Evolutionary conservation across 2,329 filamentous ascomycete genomes (phyloP), one percentile per base, ranked within the genome.

Genomic region (Dactylellina sp.): DNA sequence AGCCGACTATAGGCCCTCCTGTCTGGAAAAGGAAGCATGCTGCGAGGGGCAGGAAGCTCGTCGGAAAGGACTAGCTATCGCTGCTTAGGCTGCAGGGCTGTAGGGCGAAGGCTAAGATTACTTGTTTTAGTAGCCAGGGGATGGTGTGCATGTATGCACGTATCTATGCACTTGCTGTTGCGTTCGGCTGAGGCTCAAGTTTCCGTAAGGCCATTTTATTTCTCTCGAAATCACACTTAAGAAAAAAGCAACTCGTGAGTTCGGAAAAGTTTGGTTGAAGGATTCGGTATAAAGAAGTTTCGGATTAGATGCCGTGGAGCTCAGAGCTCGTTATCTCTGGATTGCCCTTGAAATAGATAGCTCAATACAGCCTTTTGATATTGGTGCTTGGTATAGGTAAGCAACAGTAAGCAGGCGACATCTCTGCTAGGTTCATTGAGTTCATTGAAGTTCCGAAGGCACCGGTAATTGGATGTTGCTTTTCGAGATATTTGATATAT

Each of bases 1-100:
- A 14, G n/a, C n/a, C 37, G 37, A 40, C 6, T 40, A 12, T 12
- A 40, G 37, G 37, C 12, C 12, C 32, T 40, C 12, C 37, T 40
- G 14, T 5, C 9, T 4, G 37, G 5, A 40, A 40, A 40, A 3
- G 9, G n/a, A 14, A 40, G 14, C 9, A 40, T 14, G 3, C n/a
- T 4, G 9, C 9, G 37, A 14, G 37, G 37, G 14, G 37, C 37
- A 40, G 37, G 6, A 5, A 22, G 39, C 39, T 12, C 39, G 3
- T 42, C 39, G 11, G 39, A n/a, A n/a, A 42, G 5, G 39, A 18
- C 39, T n/a, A n/a, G 5, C 39, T n/a, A 42, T 18, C 5, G 16
- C 16, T 6, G 39, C 11, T 37, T 55, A 40, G 50, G 50, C 50
- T 40, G n/a, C 50, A 55, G 50, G 50, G 50, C 50, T 55, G 50